phyloP scores from a whole-genome alignment of 2,329 filamentous ascomycete genomes.

The Emericellopsis atlantica region DNA sequence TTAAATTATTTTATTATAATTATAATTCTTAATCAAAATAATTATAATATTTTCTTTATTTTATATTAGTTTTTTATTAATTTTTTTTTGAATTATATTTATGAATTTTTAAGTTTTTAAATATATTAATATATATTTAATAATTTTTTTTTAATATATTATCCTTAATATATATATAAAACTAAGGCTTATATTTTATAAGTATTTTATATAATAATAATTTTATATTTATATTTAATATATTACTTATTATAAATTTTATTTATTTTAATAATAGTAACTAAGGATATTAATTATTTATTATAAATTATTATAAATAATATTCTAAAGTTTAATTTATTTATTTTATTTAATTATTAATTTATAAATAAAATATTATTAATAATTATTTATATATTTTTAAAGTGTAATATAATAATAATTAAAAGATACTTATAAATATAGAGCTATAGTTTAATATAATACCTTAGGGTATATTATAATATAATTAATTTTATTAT shows the following conservation, averaged over 20 bases:
- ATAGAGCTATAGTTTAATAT: not conserved
- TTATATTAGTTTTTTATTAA: not conserved
- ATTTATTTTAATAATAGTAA: not conserved
- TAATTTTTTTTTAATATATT: not conserved
- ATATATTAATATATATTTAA: too few species aligned
- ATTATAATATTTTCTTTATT: not conserved
- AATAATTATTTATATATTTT: not conserved
- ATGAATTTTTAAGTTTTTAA: not conserved
- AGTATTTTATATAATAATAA: too few species aligned
- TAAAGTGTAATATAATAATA: not conserved
- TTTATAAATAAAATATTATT: not conserved
- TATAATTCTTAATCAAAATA: not conserved
- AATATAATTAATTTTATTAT: not conserved
- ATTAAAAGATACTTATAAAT: not conserved
- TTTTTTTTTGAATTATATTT: too few species aligned
- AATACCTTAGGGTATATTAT: too few species aligned
- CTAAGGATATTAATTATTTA: not conserved
- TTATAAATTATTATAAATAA: not conserved
- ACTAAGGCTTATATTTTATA: not conserved
- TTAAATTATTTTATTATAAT: too few species aligned
- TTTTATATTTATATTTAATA: too few species aligned
- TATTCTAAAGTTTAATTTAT: not conserved
- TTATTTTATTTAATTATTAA: not conserved
- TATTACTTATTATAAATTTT: too few species aligned
- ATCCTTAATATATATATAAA: not conserved